phyloP scores from a whole-genome alignment of 2,329 filamentous ascomycete species.

The Colletotrichum horii region DNA sequence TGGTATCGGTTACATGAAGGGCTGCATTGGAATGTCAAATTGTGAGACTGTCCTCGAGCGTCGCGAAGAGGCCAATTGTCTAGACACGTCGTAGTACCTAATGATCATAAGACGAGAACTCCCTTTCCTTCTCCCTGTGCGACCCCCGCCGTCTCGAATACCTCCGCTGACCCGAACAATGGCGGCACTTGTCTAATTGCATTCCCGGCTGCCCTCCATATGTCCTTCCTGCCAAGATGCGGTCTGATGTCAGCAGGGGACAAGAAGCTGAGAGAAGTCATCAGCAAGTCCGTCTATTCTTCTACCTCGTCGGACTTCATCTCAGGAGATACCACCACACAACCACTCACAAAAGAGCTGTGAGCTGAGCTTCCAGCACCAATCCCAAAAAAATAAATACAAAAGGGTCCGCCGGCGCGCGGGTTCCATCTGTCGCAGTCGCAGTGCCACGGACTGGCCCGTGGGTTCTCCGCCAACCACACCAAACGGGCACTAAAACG shows the following conservation, averaged over 20 bases:
- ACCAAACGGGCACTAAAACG: constrained; percentile 9
- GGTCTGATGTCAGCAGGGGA: neutral
- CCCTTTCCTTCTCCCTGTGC: constrained; percentile 14
- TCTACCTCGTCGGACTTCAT: neutral
- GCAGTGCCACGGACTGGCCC: constrained; percentile 18
- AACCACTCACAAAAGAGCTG: neutral
- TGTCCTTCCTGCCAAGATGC: neutral
- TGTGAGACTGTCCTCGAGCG: neutral
- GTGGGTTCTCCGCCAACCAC: constrained; percentile 14
- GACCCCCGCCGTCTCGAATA: neutral
- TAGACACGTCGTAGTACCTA: neutral
- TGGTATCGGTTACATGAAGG: neutral
- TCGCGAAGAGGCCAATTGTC: neutral
- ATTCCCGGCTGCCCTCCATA: neutral
- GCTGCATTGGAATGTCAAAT: neutral
- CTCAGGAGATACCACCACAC: neutral
- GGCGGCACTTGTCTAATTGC: neutral
- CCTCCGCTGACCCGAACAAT: neutral
- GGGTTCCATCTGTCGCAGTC: neutral
- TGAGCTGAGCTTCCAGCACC: neutral
- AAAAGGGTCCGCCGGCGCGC: constrained; percentile 9
- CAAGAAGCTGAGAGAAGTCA: neutral
- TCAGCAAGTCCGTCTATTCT: neutral
- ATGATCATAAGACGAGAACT: constrained; percentile 1
- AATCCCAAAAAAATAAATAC: neutral